A percentile compares a stretch with the other conserved stretches of the same genome.
Conservation (phyloP, 768 basidiomycete species). For the Lentinula detonsa region DNA sequence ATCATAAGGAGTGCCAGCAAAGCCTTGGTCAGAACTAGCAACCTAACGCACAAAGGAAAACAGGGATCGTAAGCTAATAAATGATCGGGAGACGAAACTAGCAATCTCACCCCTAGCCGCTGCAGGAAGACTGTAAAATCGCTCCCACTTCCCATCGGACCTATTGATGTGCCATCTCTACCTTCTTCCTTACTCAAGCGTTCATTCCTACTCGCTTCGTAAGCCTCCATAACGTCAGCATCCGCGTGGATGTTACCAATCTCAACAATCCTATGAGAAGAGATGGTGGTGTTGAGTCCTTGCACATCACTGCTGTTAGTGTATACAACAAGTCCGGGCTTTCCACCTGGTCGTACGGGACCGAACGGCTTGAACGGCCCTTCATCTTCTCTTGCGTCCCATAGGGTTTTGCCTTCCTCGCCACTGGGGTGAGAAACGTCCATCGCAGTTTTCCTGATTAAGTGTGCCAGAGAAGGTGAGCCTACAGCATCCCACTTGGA, state of each 20-base stretch:
- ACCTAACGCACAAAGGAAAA: constrained; percentile 20
- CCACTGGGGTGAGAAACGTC: constrained; percentile 71
- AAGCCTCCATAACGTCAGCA: constrained; percentile 32
- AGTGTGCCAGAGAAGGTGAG: constrained; percentile 48
- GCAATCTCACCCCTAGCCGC: constrained; percentile 50
- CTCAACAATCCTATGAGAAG: background rate
- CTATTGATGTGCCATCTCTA: constrained; percentile 36
- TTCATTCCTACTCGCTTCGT: constrained; percentile 27
- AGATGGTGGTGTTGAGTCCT: background rate
- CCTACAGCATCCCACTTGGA: constrained; percentile 42
- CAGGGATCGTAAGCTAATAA: background rate
- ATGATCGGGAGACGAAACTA: background rate
- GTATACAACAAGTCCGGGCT: constrained; percentile 45
- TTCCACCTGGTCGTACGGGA: constrained; percentile 46
- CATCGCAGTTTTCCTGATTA: constrained; percentile 62
- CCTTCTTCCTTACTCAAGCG: constrained; percentile 9
- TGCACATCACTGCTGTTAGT: constrained; percentile 44
- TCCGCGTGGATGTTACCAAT: constrained; percentile 28
- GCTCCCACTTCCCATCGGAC: constrained; percentile 76
- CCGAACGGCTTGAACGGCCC: constrained; percentile 39
- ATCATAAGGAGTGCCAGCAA: constrained; percentile 37
- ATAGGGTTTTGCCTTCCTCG: constrained; percentile 54
- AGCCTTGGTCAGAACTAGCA: constrained; percentile 39
- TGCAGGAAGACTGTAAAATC: constrained; percentile 94
- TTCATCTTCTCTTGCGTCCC: constrained; percentile 66